Percentiles rank a stretch among this genome's conserved stretches.
These are phyloP conservation scores for Daedalea quercina DNA, from an alignment of 768 basidiomycete genomes.

Conservation along the genomic window DNA sequence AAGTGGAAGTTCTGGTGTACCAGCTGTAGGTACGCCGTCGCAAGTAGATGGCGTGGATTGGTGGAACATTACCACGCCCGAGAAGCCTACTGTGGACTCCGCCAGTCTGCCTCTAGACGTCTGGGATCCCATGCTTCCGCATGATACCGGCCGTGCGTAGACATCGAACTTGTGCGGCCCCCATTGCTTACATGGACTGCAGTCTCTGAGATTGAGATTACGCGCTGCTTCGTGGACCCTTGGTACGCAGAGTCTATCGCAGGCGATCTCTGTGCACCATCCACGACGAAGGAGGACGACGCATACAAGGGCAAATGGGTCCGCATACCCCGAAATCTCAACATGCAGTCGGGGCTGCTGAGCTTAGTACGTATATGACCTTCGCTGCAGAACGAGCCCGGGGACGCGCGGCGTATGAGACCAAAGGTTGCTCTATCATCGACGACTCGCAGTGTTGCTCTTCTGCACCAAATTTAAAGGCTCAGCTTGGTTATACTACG, in stretches of 20 bases:
- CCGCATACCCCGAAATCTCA: slow-evolving; percentile 76
- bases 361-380: slow-evolving; percentile 44
- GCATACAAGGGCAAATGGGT: slow-evolving; percentile 86
- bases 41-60: slow-evolving; percentile 44
- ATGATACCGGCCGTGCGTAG: slow-evolving; percentile 67
- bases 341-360: slow-evolving; percentile 50
- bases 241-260: slow-evolving; percentile 30
- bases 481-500: too few relatives aligned
- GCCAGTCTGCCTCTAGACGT: slow-evolving; percentile 72
- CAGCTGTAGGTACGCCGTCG: not conserved
- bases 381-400: too few relatives aligned
- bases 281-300: slow-evolving; percentile 64
- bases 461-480: too few relatives aligned
- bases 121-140: slow-evolving; percentile 72
- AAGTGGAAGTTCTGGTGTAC: not conserved
- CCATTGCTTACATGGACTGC: not conserved
- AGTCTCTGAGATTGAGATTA: slow-evolving; percentile 81
- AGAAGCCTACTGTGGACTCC: slow-evolving; percentile 39
- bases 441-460: too few relatives aligned
- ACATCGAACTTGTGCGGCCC: not conserved
- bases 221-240: slow-evolving; percentile 61
- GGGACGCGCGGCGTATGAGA: too few relatives aligned
- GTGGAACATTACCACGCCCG: slow-evolving; percentile 48
- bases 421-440: too few relatives aligned
- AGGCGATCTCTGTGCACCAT: slow-evolving; percentile 56